Evolutionary conservation across 345 rosid genomes (phyloP).

Genomic region (Citrus australasica): DNA sequence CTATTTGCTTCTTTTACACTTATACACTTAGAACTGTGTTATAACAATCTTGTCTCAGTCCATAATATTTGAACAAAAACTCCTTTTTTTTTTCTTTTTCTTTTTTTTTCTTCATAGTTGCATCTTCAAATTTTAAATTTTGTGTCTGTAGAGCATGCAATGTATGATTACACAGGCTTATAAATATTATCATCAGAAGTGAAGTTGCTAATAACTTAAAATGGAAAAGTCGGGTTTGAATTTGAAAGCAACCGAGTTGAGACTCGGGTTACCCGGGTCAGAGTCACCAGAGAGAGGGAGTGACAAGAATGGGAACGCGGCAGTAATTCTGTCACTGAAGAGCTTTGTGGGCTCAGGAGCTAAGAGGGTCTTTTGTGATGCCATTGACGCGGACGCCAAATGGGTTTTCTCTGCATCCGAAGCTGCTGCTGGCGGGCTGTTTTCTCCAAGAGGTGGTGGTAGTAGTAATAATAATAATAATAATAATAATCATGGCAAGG

Average conservation of each 20-base stretch:
- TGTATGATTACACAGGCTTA: constrained; percentile 57
- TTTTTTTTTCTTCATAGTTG: too few relatives aligned
- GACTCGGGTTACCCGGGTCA: constrained; percentile 77
- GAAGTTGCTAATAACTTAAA: constrained; percentile 32
- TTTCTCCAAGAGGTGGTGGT: constrained; percentile 24
- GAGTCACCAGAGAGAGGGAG: constrained; percentile 53
- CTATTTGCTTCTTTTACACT: too few relatives aligned
- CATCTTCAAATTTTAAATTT: not conserved
- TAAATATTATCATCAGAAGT: constrained; percentile 25
- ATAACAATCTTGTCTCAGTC: too few relatives aligned
- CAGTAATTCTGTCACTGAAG: constrained; percentile 31
- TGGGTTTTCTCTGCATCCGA: constrained; percentile 55
- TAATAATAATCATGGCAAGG: constrained; percentile 13
- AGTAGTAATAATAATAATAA: not conserved
- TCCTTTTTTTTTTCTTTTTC: not conserved
- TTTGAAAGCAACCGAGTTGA: constrained; percentile 70
- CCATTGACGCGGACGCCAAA: constrained; percentile 38
- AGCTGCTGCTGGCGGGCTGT: constrained; percentile 22
- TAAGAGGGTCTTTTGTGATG: constrained; percentile 58
- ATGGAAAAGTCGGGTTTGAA: constrained; percentile 45
- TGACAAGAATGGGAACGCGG: constrained; percentile 6
- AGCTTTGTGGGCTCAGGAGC: constrained; percentile 43
- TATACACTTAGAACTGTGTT: too few relatives aligned
- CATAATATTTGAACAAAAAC: not conserved
- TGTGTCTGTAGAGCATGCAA: constrained; percentile 30